These are phyloP conservation scores for Coemansia biformis DNA, from an alignment of 192 early-diverging fungal species.

Conservation along the genomic window DNA sequence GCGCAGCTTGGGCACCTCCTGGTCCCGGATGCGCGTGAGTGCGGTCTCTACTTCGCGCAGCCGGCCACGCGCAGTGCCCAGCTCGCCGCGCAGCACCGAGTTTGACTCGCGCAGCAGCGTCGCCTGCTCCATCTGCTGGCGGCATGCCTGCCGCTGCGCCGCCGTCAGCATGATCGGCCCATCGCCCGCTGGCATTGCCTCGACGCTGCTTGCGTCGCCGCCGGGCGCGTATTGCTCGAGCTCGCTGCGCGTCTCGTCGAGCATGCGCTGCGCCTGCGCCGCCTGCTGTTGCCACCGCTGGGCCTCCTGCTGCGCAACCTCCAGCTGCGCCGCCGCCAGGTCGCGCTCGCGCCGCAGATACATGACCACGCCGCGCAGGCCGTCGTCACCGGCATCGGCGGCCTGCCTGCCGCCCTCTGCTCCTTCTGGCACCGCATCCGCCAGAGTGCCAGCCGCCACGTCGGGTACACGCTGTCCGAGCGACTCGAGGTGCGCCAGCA, in stretches of 20 bases:
- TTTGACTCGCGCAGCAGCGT: slow-evolving; percentile 74
- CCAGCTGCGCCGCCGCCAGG: slow-evolving; percentile 61
- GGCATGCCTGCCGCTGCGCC: slow-evolving; percentile 55
- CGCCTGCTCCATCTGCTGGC: slow-evolving; percentile 62
- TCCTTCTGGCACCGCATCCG: too few species aligned
- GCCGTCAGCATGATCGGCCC: slow-evolving; percentile 51
- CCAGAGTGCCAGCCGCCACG: slow-evolving; percentile 1
- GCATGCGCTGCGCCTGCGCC: slow-evolving; percentile 57
- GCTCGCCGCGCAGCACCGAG: slow-evolving; percentile 61
- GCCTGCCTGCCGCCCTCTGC: background rate
- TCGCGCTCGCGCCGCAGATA: slow-evolving; percentile 71
- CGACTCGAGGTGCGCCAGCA: slow-evolving; percentile 69
- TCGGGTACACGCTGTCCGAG: slow-evolving; percentile 49
- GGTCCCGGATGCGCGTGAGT: slow-evolving; percentile 55
- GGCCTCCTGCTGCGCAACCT: slow-evolving; percentile 61
- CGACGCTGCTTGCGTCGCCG: background rate
- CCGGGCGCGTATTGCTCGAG: slow-evolving; percentile 45
- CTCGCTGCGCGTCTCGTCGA: slow-evolving; percentile 61
- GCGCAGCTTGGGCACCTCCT: slow-evolving; percentile 50
- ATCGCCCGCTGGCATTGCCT: slow-evolving; percentile 12
- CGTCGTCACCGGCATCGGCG: slow-evolving; percentile 10
- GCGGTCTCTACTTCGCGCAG: slow-evolving; percentile 40
- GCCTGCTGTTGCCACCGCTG: slow-evolving; percentile 60
- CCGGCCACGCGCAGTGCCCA: slow-evolving; percentile 18
- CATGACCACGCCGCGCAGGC: slow-evolving; percentile 58